Base-by-base conservation (phyloP, 805 yeast species). In the Cyberlindnera euphorbiae region DNA sequence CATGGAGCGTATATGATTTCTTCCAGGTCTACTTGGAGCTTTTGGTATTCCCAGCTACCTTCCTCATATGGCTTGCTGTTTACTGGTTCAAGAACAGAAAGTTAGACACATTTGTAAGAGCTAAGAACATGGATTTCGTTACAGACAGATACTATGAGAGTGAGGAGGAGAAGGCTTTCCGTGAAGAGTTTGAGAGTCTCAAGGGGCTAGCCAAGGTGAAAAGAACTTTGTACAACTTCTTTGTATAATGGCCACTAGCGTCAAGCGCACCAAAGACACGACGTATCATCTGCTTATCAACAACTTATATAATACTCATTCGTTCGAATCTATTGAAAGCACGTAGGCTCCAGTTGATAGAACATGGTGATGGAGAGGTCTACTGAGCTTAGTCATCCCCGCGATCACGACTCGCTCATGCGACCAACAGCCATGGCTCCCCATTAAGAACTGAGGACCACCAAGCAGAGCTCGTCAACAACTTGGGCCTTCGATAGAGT, bases 41-140 rank as follows among this genome's bases (percentile, higher is more conserved):
- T 32, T 57, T 63, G 14, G 65, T 73, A 2, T 72, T 73, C 60
- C 76, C 76, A 34, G 41, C 55, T 7, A 58, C 66, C 23, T 71
- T 63, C 50, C 26, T 66, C 0, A 26, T 63, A 16, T 71, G 74
- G 73, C 57, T 69, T 60, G 15, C 62, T 4, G 52, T 44, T 33
- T 67, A 61, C 39, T 24, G 17, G n/a, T 21, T 26, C 17, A 32
- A 32, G 35, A 33, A 35, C 21, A 19, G 61, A 59, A 32, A 15
- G 21, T 8, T 26, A 39, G 76, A 71, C 40, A 55, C 53, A 30
- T 69, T 69, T 49, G 63, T 68, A 7, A 63, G 54, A 37, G 47
- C 51, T 7, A 64, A 63, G 41, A 74, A 71, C 30, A 73, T 73
- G 77, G 77, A 73, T 52, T 71, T 73, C 38, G 75, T 64, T 28